Base-by-base conservation (phyloP, 495 filamentous ascomycete genomes). In the Cryomyces antarcticus region DNA sequence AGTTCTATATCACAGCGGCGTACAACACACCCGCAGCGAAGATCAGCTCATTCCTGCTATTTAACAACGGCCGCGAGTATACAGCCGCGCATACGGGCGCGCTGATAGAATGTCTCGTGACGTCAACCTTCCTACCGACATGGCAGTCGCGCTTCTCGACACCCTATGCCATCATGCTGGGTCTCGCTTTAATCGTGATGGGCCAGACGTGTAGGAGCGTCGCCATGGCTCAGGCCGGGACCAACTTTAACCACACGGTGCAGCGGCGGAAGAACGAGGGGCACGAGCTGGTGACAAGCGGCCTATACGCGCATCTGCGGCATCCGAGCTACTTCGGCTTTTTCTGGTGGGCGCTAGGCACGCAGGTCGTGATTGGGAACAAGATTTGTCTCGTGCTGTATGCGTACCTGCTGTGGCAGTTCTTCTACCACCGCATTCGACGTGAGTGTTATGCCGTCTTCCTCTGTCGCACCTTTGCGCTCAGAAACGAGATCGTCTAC, bases 291-390 rank as follows among this genome's bases (percentile, higher is more conserved):
- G 83, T 97, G 31, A 93, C 77, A 7, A 66, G 59, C 33, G 89
- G 89, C 0, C 42, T 79, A 10, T 80, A 80, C 54, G 45, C 50
- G 2, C 52, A 65, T 30, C 56, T 93, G 39, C 64, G 89, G 5
- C 89, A 97, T 59, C 89, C 89, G 39, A 77, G 75, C 36, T 97
- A 97, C 56, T 95, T 95, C 61, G 89, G 89, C 1, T 97, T 92
- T 62, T 97, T 93, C 56, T 96, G 84, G 79, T 97, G 86, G 87
- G 85, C 79, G 0, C 44, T 96, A n/a, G 89, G 89, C 1, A 93
- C 84, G 34, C 89, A 97, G 66, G 50, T 96, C 42, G 73, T 92
- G 28, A 64, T 94, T 44, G 87, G 88, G 30, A 97, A 97, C 63
- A 57, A 67, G 10, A 52, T 92, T 1, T 88, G 85, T 52, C 71